These are phyloP conservation scores for Wickerhamomyces sp. DNA, from an alignment of 1,139 yeast genomes.

Conservation along the genomic window DNA sequence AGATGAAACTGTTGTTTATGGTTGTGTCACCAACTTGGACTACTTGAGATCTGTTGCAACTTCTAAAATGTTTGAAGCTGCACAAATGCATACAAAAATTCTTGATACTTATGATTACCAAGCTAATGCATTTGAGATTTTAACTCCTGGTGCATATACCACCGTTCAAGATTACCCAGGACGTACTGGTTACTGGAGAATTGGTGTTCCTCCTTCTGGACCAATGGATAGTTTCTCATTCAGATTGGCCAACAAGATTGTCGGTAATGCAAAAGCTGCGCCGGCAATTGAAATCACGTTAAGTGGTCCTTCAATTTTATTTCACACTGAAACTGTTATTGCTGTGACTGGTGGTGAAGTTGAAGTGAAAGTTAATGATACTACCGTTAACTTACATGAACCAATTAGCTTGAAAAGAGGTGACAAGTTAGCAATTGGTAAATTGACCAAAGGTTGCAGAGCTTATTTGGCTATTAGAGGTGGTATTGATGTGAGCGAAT, in stretches of 20 bases:
- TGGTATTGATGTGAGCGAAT: conserved; percentile 91
- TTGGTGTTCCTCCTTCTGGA: conserved; percentile 98
- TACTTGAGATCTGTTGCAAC: conserved; percentile 82
- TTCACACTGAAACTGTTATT: conserved; percentile 75
- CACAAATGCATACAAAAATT: conserved; percentile 80
- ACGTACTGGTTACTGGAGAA: conserved; percentile 80
- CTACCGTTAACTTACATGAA: conserved; percentile 55
- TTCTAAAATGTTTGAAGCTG: conserved; percentile 78
- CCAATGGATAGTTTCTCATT: conserved; percentile 95
- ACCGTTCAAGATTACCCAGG: conserved; percentile 97
- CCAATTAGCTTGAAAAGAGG: conserved; percentile 72
- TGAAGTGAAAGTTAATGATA: conserved; percentile 62
- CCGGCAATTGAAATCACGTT: conserved; percentile 91
- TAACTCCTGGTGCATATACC: conserved; percentile 89
- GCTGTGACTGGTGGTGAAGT: conserved; percentile 85
- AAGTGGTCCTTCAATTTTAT: conserved; percentile 77
- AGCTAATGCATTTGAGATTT: conserved; percentile 80
- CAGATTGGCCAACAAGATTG: conserved; percentile 83
- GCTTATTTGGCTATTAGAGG: conserved; percentile 87
- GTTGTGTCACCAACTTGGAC: conserved; percentile 86
- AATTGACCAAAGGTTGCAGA: conserved; percentile 77
- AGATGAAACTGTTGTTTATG: conserved; percentile 80
- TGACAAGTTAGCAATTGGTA: conserved; percentile 76
- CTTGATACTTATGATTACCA: conserved; percentile 77
- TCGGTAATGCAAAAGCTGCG: conserved; percentile 75